These are phyloP conservation scores for Aspergillus pseudotamarii DNA, from an alignment of 2,329 filamentous ascomycete species.

Conservation along the genomic window DNA sequence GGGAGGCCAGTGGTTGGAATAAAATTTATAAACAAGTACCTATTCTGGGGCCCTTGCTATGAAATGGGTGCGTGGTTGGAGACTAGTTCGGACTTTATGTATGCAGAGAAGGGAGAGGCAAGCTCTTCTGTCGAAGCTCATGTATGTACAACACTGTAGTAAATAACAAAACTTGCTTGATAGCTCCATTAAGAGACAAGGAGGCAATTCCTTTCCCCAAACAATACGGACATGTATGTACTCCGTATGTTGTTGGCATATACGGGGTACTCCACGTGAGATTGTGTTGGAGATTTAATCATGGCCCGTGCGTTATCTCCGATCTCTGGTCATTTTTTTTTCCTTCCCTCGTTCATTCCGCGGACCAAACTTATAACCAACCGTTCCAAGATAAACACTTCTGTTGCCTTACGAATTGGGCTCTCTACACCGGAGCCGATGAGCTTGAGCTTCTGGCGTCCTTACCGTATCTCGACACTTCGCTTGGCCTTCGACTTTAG, in stretches of 20 bases:
- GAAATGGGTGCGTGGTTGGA: background rate
- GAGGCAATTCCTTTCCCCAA: background rate
- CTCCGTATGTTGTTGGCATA: background rate
- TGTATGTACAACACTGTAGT: background rate
- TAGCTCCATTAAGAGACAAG: background rate
- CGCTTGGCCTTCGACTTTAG: background rate
- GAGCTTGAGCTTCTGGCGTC: background rate
- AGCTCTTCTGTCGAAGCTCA: background rate
- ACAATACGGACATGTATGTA: background rate
- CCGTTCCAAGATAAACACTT: background rate
- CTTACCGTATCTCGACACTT: slow-evolving; percentile 5
- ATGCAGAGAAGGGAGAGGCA: slow-evolving; percentile 6
- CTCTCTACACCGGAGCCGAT: background rate
- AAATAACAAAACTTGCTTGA: background rate
- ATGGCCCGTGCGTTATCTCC: slow-evolving; percentile 1
- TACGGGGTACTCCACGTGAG: too few relatives aligned
- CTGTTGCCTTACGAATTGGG: background rate
- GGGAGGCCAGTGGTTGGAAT: slow-evolving; percentile 81
- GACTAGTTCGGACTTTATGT: background rate
- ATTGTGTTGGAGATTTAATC: too few relatives aligned
- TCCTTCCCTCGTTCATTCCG: background rate
- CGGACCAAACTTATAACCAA: background rate
- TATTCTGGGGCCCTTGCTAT: slow-evolving; percentile 57
- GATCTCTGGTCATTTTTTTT: background rate
- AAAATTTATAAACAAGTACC: slow-evolving; percentile 67